Evolutionary conservation across 2,329 filamentous ascomycete genomes (phyloP).

Genomic region (Trichophyton mentagrophytes): DNA sequence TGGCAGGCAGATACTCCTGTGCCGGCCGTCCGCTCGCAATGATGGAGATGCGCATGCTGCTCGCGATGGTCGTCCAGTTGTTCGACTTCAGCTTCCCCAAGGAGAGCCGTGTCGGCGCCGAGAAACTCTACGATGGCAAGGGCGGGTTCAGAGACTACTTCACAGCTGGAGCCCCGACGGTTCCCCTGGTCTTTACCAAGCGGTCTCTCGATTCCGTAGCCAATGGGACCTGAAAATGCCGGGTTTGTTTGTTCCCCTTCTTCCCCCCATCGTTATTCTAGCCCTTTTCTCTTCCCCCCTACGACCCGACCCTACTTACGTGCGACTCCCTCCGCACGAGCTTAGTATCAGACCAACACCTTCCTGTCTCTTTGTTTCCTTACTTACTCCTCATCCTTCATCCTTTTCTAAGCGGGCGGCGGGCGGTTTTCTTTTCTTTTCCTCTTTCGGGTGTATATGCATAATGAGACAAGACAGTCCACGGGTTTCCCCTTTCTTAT

Average conservation of each 20-base stretch:
- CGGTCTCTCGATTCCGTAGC: background rate
- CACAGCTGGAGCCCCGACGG: background rate
- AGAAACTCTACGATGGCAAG: background rate
- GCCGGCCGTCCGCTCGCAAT: conserved; percentile 22
- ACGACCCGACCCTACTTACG: no score
- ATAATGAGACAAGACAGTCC: background rate
- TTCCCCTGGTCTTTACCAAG: background rate
- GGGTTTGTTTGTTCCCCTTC: background rate
- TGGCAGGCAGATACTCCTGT: conserved; percentile 20
- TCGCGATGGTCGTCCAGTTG: conserved; percentile 24
- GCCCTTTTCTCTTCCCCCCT: background rate
- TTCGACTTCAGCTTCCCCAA: conserved; percentile 26
- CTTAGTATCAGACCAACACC: no score
- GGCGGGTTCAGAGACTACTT: conserved; percentile 2
- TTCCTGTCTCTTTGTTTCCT: background rate
- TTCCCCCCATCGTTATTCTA: background rate
- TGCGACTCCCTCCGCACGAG: background rate
- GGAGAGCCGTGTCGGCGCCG: background rate
- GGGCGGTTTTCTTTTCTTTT: background rate
- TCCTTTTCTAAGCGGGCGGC: conserved; percentile 1
- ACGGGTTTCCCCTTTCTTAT: background rate
- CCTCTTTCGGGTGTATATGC: conserved; percentile 1
- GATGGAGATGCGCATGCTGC: conserved; percentile 20
- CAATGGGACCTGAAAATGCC: background rate
- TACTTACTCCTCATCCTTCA: background rate